A percentile compares a stretch with the other conserved stretches of the same genome.
Evolutionary conservation across 345 rosid genomes (phyloP).

Genomic region (Schrenkiella parvula): DNA sequence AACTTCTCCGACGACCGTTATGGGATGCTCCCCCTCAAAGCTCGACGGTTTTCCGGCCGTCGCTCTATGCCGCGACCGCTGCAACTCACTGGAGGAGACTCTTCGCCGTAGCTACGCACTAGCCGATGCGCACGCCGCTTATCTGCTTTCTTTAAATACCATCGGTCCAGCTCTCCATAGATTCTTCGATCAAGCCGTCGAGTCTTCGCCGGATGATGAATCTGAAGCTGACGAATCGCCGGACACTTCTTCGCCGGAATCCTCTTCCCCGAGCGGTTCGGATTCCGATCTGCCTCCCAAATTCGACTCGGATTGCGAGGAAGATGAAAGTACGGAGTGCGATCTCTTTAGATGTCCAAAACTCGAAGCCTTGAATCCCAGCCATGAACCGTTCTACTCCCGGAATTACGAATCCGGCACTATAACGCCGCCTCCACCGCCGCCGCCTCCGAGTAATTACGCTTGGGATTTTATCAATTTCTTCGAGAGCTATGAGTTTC

Average conservation of each 20-base stretch:
- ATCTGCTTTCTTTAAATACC: slow-evolving; percentile 43
- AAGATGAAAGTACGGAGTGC: slow-evolving; percentile 25
- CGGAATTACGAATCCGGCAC: slow-evolving; percentile 11
- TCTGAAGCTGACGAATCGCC: not conserved
- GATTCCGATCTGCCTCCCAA: slow-evolving; percentile 49
- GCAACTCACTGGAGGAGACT: slow-evolving; percentile 50
- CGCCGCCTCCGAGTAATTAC: slow-evolving; percentile 46
- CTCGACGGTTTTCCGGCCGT: slow-evolving; percentile 57
- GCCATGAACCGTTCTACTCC: slow-evolving; percentile 7
- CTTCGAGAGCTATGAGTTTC: slow-evolving; percentile 32
- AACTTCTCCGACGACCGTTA: slow-evolving; percentile 24
- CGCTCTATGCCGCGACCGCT: slow-evolving; percentile 57
- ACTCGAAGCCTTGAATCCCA: slow-evolving; percentile 18
- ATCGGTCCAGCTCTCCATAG: slow-evolving; percentile 43
- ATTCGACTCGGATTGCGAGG: slow-evolving; percentile 51
- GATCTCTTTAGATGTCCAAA: not conserved
- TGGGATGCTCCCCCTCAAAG: slow-evolving; percentile 39
- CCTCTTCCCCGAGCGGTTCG: slow-evolving; percentile 28
- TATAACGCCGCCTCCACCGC: slow-evolving; percentile 38
- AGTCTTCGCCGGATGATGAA: not conserved
- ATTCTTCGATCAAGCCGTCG: slow-evolving; percentile 35
- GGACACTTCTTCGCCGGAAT: slow-evolving; percentile 24
- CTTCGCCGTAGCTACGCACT: slow-evolving; percentile 52
- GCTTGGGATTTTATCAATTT: slow-evolving; percentile 67
- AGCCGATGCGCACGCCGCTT: slow-evolving; percentile 52